Evolutionary conservation across 192 early-diverging fungal species (phyloP).

Genomic region (Entomortierella beljakovae): DNA sequence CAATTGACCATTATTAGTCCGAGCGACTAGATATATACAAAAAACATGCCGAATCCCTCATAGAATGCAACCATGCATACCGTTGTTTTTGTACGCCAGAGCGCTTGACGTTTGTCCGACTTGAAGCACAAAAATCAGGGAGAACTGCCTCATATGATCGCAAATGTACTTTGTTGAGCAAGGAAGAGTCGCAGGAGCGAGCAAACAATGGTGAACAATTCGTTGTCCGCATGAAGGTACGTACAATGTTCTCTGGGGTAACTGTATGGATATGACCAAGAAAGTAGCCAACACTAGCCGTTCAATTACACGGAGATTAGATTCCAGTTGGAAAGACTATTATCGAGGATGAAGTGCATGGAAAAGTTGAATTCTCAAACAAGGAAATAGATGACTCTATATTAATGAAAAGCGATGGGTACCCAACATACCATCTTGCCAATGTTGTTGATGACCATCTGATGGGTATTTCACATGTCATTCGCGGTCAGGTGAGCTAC

Average conservation of each 20-base stretch:
- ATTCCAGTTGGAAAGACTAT: conserved; percentile 65
- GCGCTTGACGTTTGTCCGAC: conserved; percentile 70
- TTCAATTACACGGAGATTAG: conserved; percentile 17
- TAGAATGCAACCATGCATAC: conserved; percentile 82
- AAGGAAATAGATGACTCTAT: conserved; percentile 88
- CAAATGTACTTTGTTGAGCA: conserved; percentile 77
- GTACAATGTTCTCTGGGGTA: neutral
- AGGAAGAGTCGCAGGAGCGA: conserved; percentile 72
- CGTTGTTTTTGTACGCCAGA: conserved; percentile 88
- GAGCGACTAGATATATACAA: conserved; percentile 79
- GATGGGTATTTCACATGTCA: conserved; percentile 93
- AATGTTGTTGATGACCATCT: conserved; percentile 94
- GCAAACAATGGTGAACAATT: conserved; percentile 65
- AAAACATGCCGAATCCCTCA: conserved; percentile 70
- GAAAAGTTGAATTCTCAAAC: conserved; percentile 77
- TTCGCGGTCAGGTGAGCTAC: conserved; percentile 80
- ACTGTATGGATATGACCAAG: neutral
- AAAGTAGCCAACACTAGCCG: too few species aligned
- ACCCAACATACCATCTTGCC: conserved; percentile 94
- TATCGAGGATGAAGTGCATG: conserved; percentile 82
- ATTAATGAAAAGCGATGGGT: conserved; percentile 91
- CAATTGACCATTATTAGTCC: conserved; percentile 62
- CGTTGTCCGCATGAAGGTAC: conserved; percentile 80
- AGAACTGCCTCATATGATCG: conserved; percentile 80
- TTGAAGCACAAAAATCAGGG: conserved; percentile 65